Percentiles rank a stretch among this genome's conserved stretches.
Evolutionary conservation across 1,139 yeast species (phyloP).

Genomic region (Saccharomyces hybrid): DNA sequence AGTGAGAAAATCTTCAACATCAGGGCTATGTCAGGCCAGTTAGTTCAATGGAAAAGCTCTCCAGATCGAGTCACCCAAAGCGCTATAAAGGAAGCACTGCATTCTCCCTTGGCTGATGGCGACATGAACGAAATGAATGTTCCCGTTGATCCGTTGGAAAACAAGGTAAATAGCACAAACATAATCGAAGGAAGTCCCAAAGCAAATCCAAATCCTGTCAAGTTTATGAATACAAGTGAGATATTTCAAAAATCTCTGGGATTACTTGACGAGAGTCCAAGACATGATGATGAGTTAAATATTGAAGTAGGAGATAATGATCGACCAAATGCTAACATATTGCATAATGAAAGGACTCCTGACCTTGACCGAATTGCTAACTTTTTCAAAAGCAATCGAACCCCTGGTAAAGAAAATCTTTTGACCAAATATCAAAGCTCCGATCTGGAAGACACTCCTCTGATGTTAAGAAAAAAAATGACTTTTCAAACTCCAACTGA

Average conservation of each 20-base stretch:
- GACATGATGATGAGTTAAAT: background rate
- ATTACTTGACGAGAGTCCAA: background rate
- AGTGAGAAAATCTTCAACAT: background rate
- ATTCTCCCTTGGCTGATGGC: background rate
- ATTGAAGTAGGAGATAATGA: background rate
- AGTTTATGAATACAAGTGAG: constrained; percentile 3
- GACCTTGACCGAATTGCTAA: constrained; percentile 23
- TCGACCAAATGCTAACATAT: background rate
- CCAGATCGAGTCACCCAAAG: background rate
- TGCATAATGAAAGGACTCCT: constrained; percentile 22
- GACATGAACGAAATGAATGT: background rate
- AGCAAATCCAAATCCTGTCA: constrained; percentile 2
- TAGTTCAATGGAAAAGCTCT: background rate
- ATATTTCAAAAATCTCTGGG: constrained; percentile 1
- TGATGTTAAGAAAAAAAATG: constrained; percentile 8
- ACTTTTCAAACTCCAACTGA: background rate
- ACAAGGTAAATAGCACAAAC: background rate
- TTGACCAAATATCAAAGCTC: constrained; percentile 12
- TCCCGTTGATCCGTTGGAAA: background rate
- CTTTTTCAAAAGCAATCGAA: constrained; percentile 15
- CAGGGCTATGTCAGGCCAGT: background rate
- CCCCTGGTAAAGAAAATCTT: constrained; percentile 12
- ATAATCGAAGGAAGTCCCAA: background rate
- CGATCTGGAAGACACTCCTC: constrained; percentile 17
- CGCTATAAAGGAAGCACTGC: background rate